Evolutionary conservation across 768 basidiomycete species (phyloP), one percentile per base, ranked within the genome.

Genomic region (Russula lepida): DNA sequence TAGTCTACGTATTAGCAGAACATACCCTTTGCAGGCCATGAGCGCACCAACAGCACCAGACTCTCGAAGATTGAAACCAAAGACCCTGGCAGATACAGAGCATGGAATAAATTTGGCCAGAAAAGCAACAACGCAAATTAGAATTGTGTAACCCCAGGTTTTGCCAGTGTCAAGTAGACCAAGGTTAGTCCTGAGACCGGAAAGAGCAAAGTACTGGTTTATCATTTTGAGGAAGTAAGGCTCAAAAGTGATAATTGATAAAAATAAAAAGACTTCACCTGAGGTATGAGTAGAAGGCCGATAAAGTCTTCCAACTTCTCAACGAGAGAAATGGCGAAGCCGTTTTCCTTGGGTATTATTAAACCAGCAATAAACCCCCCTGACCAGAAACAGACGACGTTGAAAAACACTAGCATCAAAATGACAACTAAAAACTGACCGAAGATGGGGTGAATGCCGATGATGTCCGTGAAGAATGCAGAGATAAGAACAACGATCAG

Each of bases 281-380:
- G 77, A 6, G 91, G 91, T 33, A 94, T 68, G 69, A 92, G 82
- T 4, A 91, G 69, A 60, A 91, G 82, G 4, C 80, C 74, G 9
- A 93, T 84, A n/a, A 94, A 74, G 76, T 95, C 93, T 73, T 97
- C 93, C 28, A 94, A 72, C 71, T 89, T 94, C 66, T 92, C 89
- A 0, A 89, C 85, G 17, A 95, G 69, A 0, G 87, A 79, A 59
- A 92, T 88, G 6, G 84, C 88, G 69, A 84, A 90, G 0, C 90
- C 90, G 60, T 88, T 86, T 39, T 90, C 84, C 61, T 88, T 84
- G 6, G 93, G 92, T 30, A 94, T 82, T 67, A 92, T 81, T 21
- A 95, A 73, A 17, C 92, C 92, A 21, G 86, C 86, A 35, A 93
- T 65, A 75, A 94, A 94, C 2, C 86, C 91, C 55, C 89, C 88